These are phyloP conservation scores for Chaetomium olivaceum DNA, from an alignment of 2,329 filamentous ascomycete species.

Conservation along the genomic window DNA sequence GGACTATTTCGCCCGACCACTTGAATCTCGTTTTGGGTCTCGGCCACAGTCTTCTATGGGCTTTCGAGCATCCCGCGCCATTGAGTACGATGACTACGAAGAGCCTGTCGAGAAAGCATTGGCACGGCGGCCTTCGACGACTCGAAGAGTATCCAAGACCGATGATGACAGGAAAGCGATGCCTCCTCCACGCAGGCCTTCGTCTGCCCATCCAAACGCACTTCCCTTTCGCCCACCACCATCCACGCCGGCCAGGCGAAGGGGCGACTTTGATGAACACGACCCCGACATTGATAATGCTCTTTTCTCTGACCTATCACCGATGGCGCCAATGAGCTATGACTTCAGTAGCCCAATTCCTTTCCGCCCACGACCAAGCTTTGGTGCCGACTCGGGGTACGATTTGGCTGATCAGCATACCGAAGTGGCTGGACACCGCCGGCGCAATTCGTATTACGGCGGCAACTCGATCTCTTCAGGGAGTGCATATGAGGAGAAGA, in stretches of 20 bases:
- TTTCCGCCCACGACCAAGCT: slow-evolving; percentile 39
- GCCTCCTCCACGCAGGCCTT: slow-evolving; percentile 46
- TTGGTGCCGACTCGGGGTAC: slow-evolving; percentile 42
- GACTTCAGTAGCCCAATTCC: slow-evolving; percentile 37
- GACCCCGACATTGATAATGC: slow-evolving; percentile 38
- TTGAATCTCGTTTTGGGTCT: slow-evolving; percentile 32
- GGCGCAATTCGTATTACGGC: slow-evolving; percentile 45
- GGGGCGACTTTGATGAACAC: slow-evolving; percentile 41
- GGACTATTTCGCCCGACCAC: slow-evolving; percentile 33
- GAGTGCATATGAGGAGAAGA: slow-evolving; percentile 44
- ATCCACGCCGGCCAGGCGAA: slow-evolving; percentile 32
- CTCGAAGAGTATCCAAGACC: slow-evolving; percentile 41
- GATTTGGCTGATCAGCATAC: slow-evolving; percentile 44
- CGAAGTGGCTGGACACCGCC: slow-evolving; percentile 41
- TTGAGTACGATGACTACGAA: slow-evolving; percentile 46
- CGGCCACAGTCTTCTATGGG: slow-evolving; percentile 45
- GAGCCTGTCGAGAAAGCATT: slow-evolving; percentile 38
- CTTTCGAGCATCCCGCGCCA: slow-evolving; percentile 34
- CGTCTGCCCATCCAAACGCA: slow-evolving; percentile 34
- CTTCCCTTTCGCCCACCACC: slow-evolving; percentile 37
- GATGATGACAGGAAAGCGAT: slow-evolving; percentile 50
- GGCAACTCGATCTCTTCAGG: slow-evolving; percentile 39
- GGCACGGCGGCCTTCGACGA: slow-evolving; percentile 45
- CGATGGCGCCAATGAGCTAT: slow-evolving; percentile 35
- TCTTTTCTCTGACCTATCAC: slow-evolving; percentile 45